These are phyloP conservation scores for Neopestalotiopsis rosae DNA, from an alignment of 2,329 filamentous ascomycete genomes.

Conservation along the genomic window DNA sequence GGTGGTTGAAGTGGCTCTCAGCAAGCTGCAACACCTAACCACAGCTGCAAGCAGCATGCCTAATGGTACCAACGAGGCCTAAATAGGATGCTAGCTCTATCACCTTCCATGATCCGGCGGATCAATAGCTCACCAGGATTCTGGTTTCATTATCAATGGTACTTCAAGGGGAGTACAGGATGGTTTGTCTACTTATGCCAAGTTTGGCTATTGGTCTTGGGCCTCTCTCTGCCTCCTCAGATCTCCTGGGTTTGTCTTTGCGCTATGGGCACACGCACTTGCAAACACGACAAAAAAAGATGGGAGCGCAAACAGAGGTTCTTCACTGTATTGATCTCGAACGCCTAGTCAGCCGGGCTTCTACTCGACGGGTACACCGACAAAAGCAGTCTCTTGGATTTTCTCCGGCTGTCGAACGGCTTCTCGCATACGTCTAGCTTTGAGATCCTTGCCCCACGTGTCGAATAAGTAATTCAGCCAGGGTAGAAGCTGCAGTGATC, in stretches of 20 bases:
- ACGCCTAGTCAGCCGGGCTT: not conserved
- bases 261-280: not conserved
- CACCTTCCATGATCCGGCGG: not conserved
- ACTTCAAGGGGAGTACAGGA: not conserved
- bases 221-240: not conserved
- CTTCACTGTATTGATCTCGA: not conserved
- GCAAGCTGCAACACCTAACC: conserved; percentile 50
- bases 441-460: conserved; percentile 12
- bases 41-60: conserved; percentile 24
- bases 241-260: not conserved
- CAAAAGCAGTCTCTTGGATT: not conserved
- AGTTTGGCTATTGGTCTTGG: not conserved
- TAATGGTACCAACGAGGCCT: conserved; percentile 24
- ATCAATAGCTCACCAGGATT: not conserved
- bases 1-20: conserved; percentile 73
- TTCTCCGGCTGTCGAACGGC: conserved; percentile 8
- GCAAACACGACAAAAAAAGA: not conserved
- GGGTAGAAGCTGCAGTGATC: conserved; percentile 10
- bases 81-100: not conserved
- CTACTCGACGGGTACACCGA: not conserved
- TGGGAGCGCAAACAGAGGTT: not conserved
- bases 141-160: not conserved
- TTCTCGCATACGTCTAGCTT: conserved; percentile 8
- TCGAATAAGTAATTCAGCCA: conserved; percentile 1
- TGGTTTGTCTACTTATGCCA: not conserved